Evolutionary conservation across 441 rosid genomes (phyloP).

Genomic region (Erysimum pusillum): DNA sequence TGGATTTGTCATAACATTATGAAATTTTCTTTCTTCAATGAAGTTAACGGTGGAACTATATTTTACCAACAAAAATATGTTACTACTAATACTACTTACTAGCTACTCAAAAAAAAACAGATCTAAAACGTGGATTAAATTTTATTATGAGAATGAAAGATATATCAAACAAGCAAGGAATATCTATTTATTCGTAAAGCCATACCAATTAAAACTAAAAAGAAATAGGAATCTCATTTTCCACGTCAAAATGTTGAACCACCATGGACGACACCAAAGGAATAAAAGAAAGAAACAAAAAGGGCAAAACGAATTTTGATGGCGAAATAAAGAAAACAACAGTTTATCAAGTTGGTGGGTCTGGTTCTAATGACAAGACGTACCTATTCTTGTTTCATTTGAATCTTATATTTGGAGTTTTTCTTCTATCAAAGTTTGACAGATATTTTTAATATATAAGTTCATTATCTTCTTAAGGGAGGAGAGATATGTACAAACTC

Average conservation of each 20-base stretch:
- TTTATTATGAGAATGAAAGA: slow-evolving; percentile 23
- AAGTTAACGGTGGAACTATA: slow-evolving; percentile 15
- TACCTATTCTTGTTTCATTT: slow-evolving; percentile 43
- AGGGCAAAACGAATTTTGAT: slow-evolving; percentile 39
- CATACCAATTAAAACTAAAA: slow-evolving; percentile 35
- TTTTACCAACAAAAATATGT: background rate
- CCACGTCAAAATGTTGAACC: slow-evolving; percentile 52
- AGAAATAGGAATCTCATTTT: slow-evolving; percentile 44
- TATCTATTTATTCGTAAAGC: slow-evolving; percentile 40
- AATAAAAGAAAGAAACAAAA: slow-evolving; percentile 43
- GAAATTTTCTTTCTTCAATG: background rate
- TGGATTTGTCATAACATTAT: slow-evolving; percentile 14
- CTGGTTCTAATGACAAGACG: slow-evolving; percentile 47
- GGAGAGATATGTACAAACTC: background rate
- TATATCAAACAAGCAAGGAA: slow-evolving; percentile 45
- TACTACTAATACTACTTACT: too few species aligned
- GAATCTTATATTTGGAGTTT: slow-evolving; percentile 35
- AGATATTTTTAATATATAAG: background rate
- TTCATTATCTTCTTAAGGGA: background rate
- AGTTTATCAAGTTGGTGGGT: slow-evolving; percentile 43
- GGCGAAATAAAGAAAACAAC: slow-evolving; percentile 26
- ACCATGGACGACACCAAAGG: slow-evolving; percentile 37
- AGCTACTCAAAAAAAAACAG: slow-evolving; percentile 19
- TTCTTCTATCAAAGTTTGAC: slow-evolving; percentile 17
- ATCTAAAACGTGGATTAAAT: background rate